phyloP scores from a whole-genome alignment of 129 eudicot species.

The Pseudognaphalium luteoalbum region DNA sequence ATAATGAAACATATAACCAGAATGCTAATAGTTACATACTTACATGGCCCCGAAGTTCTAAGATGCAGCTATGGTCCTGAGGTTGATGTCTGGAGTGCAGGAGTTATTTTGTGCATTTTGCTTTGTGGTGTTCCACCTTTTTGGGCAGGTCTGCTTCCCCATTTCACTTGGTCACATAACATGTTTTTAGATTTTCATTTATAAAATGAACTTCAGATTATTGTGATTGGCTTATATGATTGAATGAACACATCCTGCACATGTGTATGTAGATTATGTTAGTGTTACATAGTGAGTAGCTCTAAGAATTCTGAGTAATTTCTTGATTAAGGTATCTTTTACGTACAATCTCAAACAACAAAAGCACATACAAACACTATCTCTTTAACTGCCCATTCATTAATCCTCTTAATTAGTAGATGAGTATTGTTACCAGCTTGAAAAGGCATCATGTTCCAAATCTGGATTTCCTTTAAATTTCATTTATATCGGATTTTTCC shows the following conservation, averaged over 20 bases:
- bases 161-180: neutral
- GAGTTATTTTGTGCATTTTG: constrained; percentile 79
- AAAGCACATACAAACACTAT: too few relatives aligned
- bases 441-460: constrained; percentile 1
- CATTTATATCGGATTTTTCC: neutral
- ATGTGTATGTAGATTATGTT: too few relatives aligned
- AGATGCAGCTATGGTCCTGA: constrained; percentile 81
- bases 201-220: too few relatives aligned
- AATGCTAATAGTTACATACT: too few relatives aligned
- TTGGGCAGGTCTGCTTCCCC: constrained; percentile 68
- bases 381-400: neutral
- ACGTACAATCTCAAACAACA: too few relatives aligned
- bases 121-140: constrained; percentile 93
- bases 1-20: too few relatives aligned
- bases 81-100: constrained; percentile 90
- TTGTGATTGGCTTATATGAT: too few relatives aligned
- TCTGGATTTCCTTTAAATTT: neutral
- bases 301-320: too few relatives aligned
- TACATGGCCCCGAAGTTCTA: constrained; percentile 86
- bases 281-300: too few relatives aligned
- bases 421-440: neutral
- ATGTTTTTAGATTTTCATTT: too few relatives aligned
- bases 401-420: neutral
- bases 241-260: too few relatives aligned
- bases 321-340: too few relatives aligned